Evolutionary conservation across 2,329 filamentous ascomycete species (phyloP), one percentile per base, ranked within the genome.

Genomic region (Cladobotryum protrusum): DNA sequence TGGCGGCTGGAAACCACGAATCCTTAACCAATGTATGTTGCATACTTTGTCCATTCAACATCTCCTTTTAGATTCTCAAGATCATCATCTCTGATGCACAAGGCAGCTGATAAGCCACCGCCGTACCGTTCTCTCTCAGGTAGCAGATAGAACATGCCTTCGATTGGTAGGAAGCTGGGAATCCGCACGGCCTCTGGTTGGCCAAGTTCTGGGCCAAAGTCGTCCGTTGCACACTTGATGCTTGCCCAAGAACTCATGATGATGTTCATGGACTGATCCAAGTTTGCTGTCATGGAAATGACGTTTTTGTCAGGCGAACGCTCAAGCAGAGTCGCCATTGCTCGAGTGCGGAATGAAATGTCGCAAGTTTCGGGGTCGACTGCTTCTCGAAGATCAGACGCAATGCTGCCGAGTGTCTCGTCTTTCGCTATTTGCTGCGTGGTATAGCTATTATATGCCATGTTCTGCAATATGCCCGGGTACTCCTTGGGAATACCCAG

Each of bases 221-320:
- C 73, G 5, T 73, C 61, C 0, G 68, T 61, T 53, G 74, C 75
- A 14, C 63, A 66, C 4, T 69, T 61, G 3, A 76, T 58, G 46
- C 75, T 74, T 1, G 70, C 69, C 78, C 77, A 82, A 1, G 77
- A 81, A 50, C 74, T 80, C 5, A 82, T 52, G 66, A 75, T 72
- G 3, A 81, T 61, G 36, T 79, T 75, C 0, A 58, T 60, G 0
- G 68, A 59, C 0, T 65, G 54, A 29, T 74, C 65, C 2, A 73
- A 47, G 4, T 56, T 60, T 0, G 66, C 67, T 2, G 63, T 66
- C 3, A 73, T 53, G 1, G 63, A 63, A n/a, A 70, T 54, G 0
- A 39, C 52, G 0, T 52, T 61, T 50, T 71, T 73, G 47, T 74
- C 71, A 0, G 61, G 48, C 3, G 60, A 52, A 6, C 59, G 56